Base-by-base conservation (phyloP, 176 grass and related monocot genomes). In the Puya raimondii region DNA sequence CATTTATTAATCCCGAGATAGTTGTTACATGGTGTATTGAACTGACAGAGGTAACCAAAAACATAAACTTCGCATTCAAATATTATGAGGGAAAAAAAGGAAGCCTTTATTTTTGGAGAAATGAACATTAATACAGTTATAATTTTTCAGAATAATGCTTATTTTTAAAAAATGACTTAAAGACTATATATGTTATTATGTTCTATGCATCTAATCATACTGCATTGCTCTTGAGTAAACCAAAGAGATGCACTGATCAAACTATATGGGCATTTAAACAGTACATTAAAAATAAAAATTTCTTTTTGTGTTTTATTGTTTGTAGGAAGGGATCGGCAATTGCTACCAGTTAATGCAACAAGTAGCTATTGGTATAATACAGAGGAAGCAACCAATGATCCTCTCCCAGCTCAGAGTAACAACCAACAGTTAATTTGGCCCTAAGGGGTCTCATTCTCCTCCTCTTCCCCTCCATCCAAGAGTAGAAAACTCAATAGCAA, bases 311-410 rank as follows among this genome's bases (percentile, higher is more conserved):
- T 65, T 47, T 23, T 65, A 49, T 77, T 22, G 9, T 64, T 49
- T 80, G 17, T 50, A 97, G 93, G 95, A 94, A 72, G 80, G 75
- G 76, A 88, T 99, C 53, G 69, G 74, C 67, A 84, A 67, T 33
- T 94, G 87, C 74, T 94, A 91, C 77, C 76, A 80, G 58, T 63
- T 86, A 69, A 86, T 99, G 87, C 83, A 82, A 74, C 78, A 74
- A 67, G 73, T 83, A 61, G 75, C 29, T 63, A 79, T 82, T 9
- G 76, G 80, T 16, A 88, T 72, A 52, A 80, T 50, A 22, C 72
- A 80, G 61, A 88, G 78, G 53, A 86, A 78, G 66, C 48, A 66
- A 1, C 63, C 33, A 20, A 22, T 70, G 16, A 64, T 84, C 56
- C 72, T 82, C 11, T 82, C 72, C 8, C 72, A 82, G 53, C 72